Conservation (phyloP, 202 grass and related monocot species). For the Schoenoplectus triqueter region DNA sequence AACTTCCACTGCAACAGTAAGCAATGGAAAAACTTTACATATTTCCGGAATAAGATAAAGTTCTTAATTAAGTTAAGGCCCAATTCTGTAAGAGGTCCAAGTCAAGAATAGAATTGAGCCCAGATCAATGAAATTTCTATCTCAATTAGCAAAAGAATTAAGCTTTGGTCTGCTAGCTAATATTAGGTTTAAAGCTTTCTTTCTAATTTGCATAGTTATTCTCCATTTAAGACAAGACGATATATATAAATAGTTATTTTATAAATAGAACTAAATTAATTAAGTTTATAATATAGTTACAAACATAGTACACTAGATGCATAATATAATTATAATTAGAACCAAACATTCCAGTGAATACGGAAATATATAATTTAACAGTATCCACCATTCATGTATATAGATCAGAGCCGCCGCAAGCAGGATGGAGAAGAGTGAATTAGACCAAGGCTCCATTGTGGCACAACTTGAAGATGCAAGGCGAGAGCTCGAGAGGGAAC, state of each 20-base stretch:
- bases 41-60: not conserved
- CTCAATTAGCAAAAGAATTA: not conserved
- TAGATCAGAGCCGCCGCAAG: slow-evolving; percentile 43
- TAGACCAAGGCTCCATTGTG: slow-evolving; percentile 27
- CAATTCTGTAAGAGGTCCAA: not conserved
- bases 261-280: not conserved
- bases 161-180: too few species aligned
- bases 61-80: not conserved
- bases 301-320: not conserved
- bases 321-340: not conserved
- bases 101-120: not conserved
- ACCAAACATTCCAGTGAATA: not conserved
- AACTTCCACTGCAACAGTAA: not conserved
- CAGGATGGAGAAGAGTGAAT: slow-evolving; percentile 31
- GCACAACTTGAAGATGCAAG: slow-evolving; percentile 60
- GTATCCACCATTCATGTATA: not conserved
- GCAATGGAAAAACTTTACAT: not conserved
- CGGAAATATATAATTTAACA: not conserved
- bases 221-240: not conserved
- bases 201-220: not conserved
- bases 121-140: not conserved
- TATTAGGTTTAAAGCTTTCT: not conserved
- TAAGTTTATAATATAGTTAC: not conserved
- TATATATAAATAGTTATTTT: not conserved
- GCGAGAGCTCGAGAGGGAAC: slow-evolving; percentile 58